phyloP scores from a whole-genome alignment of 2,329 filamentous ascomycete genomes.

The Sclerotinia sclerotiorum region DNA sequence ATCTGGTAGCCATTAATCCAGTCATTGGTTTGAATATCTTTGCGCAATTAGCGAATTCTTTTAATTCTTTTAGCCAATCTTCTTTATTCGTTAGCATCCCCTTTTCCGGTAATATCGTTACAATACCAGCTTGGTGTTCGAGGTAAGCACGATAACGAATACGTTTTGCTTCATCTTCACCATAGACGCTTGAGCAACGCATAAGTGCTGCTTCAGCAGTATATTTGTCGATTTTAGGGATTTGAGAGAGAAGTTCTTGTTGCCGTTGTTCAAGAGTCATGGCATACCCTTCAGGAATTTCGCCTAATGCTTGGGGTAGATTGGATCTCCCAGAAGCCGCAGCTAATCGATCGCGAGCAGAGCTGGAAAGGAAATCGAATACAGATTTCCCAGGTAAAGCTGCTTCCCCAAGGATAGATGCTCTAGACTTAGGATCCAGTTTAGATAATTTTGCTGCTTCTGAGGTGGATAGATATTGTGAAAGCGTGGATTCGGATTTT shows the following conservation, averaged over 20 bases:
- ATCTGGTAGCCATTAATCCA: conserved; percentile 88
- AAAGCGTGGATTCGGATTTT: conserved; percentile 38
- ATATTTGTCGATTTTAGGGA: conserved; percentile 65
- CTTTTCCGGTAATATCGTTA: conserved; percentile 56
- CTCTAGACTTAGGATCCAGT: conserved; percentile 73
- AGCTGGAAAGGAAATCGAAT: conserved; percentile 84
- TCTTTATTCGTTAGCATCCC: conserved; percentile 52
- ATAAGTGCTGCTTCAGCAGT: conserved; percentile 68
- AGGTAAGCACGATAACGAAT: conserved; percentile 80
- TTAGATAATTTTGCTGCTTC: conserved; percentile 76
- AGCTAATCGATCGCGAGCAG: conserved; percentile 74
- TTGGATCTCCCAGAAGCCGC: conserved; percentile 72
- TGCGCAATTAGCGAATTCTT: conserved; percentile 69
- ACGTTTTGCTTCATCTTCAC: conserved; percentile 76
- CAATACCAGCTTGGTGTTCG: conserved; percentile 68
- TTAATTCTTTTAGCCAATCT: conserved; percentile 78
- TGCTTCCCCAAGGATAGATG: conserved; percentile 76
- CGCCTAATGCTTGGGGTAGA: conserved; percentile 74
- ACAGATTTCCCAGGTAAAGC: conserved; percentile 88
- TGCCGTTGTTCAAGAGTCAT: conserved; percentile 62
- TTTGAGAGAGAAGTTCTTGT: conserved; percentile 56
- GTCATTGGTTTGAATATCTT: conserved; percentile 89
- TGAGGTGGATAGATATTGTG: conserved; percentile 62
- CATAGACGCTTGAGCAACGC: conserved; percentile 69
- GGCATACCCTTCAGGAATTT: conserved; percentile 66